Percentiles rank a stretch among this genome's conserved stretches.
phyloP scores from a whole-genome alignment of 2,329 filamentous ascomycete genomes.

The Bertia moriformis region DNA sequence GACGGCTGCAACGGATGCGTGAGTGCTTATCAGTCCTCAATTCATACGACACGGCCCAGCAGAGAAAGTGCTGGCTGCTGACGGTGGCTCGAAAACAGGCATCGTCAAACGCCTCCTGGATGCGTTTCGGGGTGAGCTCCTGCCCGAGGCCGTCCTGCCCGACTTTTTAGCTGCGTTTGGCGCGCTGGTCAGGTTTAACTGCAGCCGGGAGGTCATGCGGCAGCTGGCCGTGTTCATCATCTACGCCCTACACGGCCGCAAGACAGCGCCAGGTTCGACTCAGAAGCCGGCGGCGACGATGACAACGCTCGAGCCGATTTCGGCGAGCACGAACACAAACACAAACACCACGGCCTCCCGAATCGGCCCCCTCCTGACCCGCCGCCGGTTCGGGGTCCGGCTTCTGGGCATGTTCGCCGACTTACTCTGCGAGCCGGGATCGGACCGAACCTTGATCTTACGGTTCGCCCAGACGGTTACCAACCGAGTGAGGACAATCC shows the following conservation, averaged over 20 bases:
- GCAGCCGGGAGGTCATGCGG: conserved; percentile 71
- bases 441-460: conserved; percentile 51
- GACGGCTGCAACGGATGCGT: conserved; percentile 80
- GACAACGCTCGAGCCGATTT: no score
- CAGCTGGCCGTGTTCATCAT: conserved; percentile 85
- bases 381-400: conserved; percentile 58
- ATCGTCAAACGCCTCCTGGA: conserved; percentile 84
- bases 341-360: no score
- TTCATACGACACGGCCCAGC: no score
- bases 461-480: conserved; percentile 91
- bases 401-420: conserved; percentile 66
- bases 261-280: conserved; percentile 25
- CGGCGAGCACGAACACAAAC: no score
- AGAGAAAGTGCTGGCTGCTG: conserved; percentile 7
- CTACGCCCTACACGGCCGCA: conserved; percentile 59
- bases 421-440: conserved; percentile 66
- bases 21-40: conserved; percentile 26
- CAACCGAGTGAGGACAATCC: conserved; percentile 69
- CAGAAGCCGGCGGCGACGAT: conserved; percentile 8
- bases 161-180: conserved; percentile 69
- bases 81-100: conserved; percentile 37
- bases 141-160: conserved; percentile 57
- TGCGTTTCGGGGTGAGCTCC: conserved; percentile 70
- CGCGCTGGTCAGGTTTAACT: conserved; percentile 63
- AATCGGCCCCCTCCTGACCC: no score